Evolutionary conservation across 441 rosid genomes (phyloP).

Genomic region (Mallotus japonicus): DNA sequence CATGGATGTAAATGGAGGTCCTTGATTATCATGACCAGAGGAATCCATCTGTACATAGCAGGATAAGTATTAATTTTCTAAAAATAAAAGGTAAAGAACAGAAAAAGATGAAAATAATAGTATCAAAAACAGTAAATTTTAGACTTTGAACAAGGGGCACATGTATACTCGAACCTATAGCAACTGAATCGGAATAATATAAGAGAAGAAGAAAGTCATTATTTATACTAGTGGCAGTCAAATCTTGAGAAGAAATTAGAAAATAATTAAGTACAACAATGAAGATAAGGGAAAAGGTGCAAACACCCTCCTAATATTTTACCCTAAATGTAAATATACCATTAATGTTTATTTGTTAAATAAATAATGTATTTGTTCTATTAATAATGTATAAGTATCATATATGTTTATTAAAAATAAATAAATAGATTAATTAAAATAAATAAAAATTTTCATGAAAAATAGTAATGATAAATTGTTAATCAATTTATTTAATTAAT

Average conservation of each 20-base stretch:
- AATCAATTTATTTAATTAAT: too few species aligned
- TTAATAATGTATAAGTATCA: too few species aligned
- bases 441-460: too few species aligned
- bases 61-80: background rate
- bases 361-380: too few species aligned
- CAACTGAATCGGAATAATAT: background rate
- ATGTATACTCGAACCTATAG: background rate
- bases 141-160: background rate
- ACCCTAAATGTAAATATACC: too few species aligned
- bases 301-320: too few species aligned
- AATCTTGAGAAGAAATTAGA: background rate
- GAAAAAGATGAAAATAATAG: background rate
- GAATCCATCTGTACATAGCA: conserved; percentile 27
- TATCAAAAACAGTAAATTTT: background rate
- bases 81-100: background rate
- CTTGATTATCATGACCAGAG: conserved; percentile 31
- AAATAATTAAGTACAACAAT: background rate
- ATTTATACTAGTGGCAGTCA: background rate
- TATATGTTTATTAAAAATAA: too few species aligned
- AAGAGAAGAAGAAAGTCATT: background rate
- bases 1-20: conserved; percentile 31
- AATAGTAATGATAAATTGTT: too few species aligned
- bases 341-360: too few species aligned
- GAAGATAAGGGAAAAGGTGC: too few species aligned
- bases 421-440: too few species aligned